These are phyloP conservation scores for Ichthyophonus hoferi DNA, from an alignment of 208 protist genomes.

Conservation along the genomic window DNA sequence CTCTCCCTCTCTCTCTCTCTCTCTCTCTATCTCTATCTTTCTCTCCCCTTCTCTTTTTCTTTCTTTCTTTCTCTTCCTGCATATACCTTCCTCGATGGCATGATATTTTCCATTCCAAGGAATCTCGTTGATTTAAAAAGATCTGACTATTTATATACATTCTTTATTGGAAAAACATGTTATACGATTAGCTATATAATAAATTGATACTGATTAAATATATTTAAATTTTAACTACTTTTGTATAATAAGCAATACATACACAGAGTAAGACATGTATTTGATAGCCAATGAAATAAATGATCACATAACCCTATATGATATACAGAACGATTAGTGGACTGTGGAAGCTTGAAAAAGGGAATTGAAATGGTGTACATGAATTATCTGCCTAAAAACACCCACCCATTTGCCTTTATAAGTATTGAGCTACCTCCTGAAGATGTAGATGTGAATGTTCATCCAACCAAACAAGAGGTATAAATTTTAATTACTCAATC, in stretches of 20 bases:
- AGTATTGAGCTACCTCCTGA: conserved; percentile 77
- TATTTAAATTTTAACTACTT: too few species aligned
- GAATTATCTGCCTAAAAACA: conserved; percentile 75
- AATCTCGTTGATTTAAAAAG: too few species aligned
- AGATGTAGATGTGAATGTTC: conserved; percentile 95
- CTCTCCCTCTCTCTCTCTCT: not conserved
- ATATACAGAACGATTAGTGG: conserved; percentile 68
- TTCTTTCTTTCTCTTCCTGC: not conserved
- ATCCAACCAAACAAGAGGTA: conserved; percentile 92
- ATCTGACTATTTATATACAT: too few species aligned
- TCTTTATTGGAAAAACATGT: too few species aligned
- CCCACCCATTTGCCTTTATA: conserved; percentile 87
- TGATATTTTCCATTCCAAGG: too few species aligned
- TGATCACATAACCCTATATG: too few species aligned
- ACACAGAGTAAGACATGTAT: too few species aligned
- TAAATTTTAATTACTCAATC: not conserved
- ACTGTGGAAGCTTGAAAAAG: conserved; percentile 69
- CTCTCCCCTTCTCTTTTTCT: not conserved
- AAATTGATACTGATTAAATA: too few species aligned
- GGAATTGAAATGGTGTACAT: conserved; percentile 80
- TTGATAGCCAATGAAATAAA: too few species aligned
- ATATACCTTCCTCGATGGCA: not conserved
- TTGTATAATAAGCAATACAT: too few species aligned
- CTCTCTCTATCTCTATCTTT: not conserved
- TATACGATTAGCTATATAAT: too few species aligned